Percentiles rank a stretch among this genome's conserved stretches.
These are phyloP conservation scores for Leishmania gerbilli DNA, from an alignment of 208 protist species.

Conservation along the genomic window DNA sequence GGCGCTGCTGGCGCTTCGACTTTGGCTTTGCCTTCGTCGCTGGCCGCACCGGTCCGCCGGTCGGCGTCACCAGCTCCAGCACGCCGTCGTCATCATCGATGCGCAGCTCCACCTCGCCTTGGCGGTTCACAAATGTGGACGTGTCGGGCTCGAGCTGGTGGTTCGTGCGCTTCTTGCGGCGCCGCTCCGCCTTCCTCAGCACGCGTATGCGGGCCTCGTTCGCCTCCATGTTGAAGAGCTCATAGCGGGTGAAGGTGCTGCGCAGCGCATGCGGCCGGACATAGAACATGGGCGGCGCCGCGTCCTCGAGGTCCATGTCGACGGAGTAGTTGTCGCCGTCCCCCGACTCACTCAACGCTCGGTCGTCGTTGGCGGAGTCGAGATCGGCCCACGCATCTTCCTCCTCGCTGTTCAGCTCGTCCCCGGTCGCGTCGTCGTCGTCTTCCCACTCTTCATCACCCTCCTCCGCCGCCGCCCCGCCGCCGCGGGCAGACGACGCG, in stretches of 20 bases:
- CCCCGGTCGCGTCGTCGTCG: conserved; percentile 30
- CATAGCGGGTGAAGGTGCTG: conserved; percentile 52
- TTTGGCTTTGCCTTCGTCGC: conserved; percentile 46
- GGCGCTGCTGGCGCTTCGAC: conserved; percentile 71
- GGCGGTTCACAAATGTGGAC: conserved; percentile 75
- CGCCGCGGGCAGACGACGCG: not conserved
- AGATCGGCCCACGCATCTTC: conserved; percentile 75
- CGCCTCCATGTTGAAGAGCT: conserved; percentile 78
- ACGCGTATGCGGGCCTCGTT: conserved; percentile 56
- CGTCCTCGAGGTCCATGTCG: conserved; percentile 40
- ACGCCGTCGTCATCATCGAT: conserved; percentile 91
- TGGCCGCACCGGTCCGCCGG: conserved; percentile 27
- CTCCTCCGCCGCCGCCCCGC: conserved; percentile 10
- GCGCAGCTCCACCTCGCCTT: conserved; percentile 83
- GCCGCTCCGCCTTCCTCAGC: conserved; percentile 32
- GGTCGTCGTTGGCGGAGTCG: conserved; percentile 47
- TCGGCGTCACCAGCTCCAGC: conserved; percentile 52
- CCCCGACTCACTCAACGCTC: conserved; percentile 29
- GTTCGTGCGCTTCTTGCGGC: conserved; percentile 64
- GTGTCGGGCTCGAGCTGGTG: conserved; percentile 77
- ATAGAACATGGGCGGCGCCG: conserved; percentile 69
- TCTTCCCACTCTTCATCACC: conserved; percentile 41
- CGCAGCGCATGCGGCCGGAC: conserved; percentile 49
- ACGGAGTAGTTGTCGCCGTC: conserved; percentile 34
- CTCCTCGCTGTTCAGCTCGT: conserved; percentile 66